Conservation (phyloP, 164 flowering plant genomes). For the Chloranthus sessilifolius region DNA sequence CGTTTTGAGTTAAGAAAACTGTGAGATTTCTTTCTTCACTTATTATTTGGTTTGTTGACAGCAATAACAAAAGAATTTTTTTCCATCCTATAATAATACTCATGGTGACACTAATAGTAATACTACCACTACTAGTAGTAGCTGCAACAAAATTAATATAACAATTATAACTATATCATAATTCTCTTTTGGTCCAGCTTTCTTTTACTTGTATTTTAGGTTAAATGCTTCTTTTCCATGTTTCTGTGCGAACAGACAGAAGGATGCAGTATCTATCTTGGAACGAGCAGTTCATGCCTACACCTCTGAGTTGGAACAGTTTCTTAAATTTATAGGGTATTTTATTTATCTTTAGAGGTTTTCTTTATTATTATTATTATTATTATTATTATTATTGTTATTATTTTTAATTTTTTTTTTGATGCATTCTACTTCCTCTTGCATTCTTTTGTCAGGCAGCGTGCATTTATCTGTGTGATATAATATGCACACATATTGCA, state of each 20-base stretch:
- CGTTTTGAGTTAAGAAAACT: slow-evolving; percentile 51
- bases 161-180: too few species aligned
- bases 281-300: slow-evolving; percentile 67
- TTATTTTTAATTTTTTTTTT: too few species aligned
- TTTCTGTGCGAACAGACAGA: slow-evolving; percentile 36
- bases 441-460: background rate
- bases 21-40: slow-evolving; percentile 41
- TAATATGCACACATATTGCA: too few species aligned
- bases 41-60: too few species aligned
- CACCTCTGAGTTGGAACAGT: slow-evolving; percentile 75
- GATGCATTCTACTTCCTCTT: background rate
- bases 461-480: background rate
- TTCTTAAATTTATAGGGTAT: slow-evolving; percentile 75
- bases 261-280: slow-evolving; percentile 37
- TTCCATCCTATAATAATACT: too few species aligned
- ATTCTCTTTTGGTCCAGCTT: background rate
- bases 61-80: too few species aligned
- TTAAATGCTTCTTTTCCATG: background rate
- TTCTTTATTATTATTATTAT: background rate
- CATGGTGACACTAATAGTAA: too few species aligned
- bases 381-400: background rate
- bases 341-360: background rate
- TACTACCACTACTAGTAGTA: too few species aligned
- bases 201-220: slow-evolving; percentile 3
- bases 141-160: too few species aligned